Evolutionary conservation across 345 rosid genomes (phyloP).

Genomic region (Linum lewisii): DNA sequence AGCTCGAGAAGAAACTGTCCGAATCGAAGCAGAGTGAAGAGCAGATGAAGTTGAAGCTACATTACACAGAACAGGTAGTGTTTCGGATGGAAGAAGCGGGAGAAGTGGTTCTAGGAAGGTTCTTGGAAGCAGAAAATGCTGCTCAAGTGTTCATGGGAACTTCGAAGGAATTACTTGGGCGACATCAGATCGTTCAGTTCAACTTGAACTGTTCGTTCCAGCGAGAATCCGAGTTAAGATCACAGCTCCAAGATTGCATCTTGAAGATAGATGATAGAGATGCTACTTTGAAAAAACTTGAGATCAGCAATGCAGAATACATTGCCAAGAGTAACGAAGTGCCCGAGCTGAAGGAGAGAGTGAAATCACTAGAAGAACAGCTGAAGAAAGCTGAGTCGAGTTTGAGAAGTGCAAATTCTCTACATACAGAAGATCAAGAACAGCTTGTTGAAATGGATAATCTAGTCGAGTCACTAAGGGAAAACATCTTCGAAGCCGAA

Average conservation of each 20-base stretch:
- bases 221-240: slow-evolving; percentile 50
- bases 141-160: slow-evolving; percentile 76
- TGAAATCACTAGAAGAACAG: slow-evolving; percentile 49
- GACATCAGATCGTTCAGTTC: slow-evolving; percentile 58
- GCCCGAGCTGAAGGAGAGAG: slow-evolving; percentile 36
- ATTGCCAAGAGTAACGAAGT: slow-evolving; percentile 39
- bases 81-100: slow-evolving; percentile 95
- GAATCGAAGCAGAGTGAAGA: slow-evolving; percentile 58
- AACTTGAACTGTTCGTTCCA: slow-evolving; percentile 46
- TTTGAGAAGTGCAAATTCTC: slow-evolving; percentile 36
- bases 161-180: slow-evolving; percentile 65
- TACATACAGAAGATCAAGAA: slow-evolving; percentile 48
- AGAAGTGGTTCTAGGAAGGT: slow-evolving; percentile 85
- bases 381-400: slow-evolving; percentile 37
- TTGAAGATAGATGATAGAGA: slow-evolving; percentile 42
- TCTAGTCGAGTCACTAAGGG: slow-evolving; percentile 53
- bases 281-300: slow-evolving; percentile 36
- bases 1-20: slow-evolving; percentile 60
- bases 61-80: slow-evolving; percentile 63
- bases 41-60: slow-evolving; percentile 69
- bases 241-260: slow-evolving; percentile 39
- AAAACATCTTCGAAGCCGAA: slow-evolving; percentile 54
- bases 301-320: slow-evolving; percentile 31
- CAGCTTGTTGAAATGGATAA: slow-evolving; percentile 69
- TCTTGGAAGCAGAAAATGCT: slow-evolving; percentile 87